These are phyloP conservation scores for Lagenidium giganteum DNA, from an alignment of 352 stramenopile genomes.

Conservation along the genomic window DNA sequence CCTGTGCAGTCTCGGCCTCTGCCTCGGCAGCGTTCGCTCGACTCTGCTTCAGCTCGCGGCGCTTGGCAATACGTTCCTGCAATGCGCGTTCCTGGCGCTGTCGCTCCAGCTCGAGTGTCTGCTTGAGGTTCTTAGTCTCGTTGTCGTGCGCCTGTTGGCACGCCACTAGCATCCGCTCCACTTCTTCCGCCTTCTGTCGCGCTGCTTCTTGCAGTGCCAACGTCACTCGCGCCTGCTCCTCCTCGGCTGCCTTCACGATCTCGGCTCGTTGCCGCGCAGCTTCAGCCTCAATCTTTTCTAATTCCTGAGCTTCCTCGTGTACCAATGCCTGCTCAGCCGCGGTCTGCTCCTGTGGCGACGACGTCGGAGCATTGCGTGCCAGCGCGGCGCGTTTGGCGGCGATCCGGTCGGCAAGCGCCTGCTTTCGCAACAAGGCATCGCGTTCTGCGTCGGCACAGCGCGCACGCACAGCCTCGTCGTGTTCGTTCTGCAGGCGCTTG, in stretches of 20 bases:
- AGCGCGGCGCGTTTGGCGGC: slow-evolving; percentile 17
- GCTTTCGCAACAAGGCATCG: slow-evolving; percentile 21
- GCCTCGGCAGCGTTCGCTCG: too few species aligned
- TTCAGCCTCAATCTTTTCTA: slow-evolving; percentile 15
- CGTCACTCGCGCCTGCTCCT: slow-evolving; percentile 6
- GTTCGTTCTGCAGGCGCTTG: slow-evolving; percentile 21
- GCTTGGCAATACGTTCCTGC: slow-evolving; percentile 8
- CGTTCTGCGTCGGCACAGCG: slow-evolving; percentile 19
- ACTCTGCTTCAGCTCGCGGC: slow-evolving; percentile 5
- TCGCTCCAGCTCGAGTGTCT: slow-evolving; percentile 7
- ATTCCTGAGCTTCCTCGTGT: too few species aligned
- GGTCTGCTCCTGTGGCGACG: neutral
- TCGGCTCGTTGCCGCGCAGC: slow-evolving; percentile 14
- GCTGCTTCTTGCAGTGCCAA: slow-evolving; percentile 12
- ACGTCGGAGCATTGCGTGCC: too few species aligned
- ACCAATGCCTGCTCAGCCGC: too few species aligned
- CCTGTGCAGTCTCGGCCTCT: too few species aligned
- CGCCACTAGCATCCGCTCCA: slow-evolving; percentile 10
- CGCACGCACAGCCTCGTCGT: slow-evolving; percentile 16
- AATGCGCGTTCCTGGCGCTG: slow-evolving; percentile 4
- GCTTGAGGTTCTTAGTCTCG: slow-evolving; percentile 4
- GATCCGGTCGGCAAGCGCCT: slow-evolving; percentile 22
- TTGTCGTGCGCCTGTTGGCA: slow-evolving; percentile 5
- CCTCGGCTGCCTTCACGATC: slow-evolving; percentile 13
- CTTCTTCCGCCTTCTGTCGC: slow-evolving; percentile 18